phyloP scores from a whole-genome alignment of 176 grass and related monocot species.

The Eleusine indica region DNA sequence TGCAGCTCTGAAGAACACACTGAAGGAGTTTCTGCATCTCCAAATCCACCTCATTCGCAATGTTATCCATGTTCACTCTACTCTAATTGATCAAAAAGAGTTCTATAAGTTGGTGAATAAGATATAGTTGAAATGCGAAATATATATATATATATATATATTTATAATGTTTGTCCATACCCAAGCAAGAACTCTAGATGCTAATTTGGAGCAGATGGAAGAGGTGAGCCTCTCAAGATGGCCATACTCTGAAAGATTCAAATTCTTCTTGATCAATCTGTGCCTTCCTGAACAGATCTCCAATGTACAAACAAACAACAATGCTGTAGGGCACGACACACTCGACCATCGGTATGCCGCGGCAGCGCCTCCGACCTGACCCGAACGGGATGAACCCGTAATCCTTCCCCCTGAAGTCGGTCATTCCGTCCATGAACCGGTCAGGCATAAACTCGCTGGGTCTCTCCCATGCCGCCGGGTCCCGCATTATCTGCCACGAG shows the following conservation, averaged over 20 bases:
- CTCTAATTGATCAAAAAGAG: neutral
- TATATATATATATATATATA: too few species aligned
- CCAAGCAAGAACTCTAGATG: neutral
- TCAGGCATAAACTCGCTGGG: neutral
- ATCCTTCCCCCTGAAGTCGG: too few species aligned
- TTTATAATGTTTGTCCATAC: conserved; percentile 1
- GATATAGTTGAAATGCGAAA: too few species aligned
- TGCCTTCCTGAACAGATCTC: conserved; percentile 53
- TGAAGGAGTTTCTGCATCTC: conserved; percentile 37
- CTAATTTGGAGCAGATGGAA: conserved; percentile 48
- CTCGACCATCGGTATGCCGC: too few species aligned
- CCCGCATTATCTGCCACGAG: neutral
- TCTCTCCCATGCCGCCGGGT: neutral
- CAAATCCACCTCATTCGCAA: neutral
- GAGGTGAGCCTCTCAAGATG: conserved; percentile 32
- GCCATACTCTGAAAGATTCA: neutral
- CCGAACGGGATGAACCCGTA: too few species aligned
- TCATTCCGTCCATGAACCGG: neutral
- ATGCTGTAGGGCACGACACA: neutral
- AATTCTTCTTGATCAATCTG: neutral
- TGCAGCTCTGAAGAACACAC: neutral
- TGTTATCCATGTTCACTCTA: neutral
- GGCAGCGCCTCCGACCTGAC: too few species aligned
- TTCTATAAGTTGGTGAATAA: neutral
- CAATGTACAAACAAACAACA: conserved; percentile 44